Conservation (phyloP, 106 monocot species). For the Acorus gramineus region DNA sequence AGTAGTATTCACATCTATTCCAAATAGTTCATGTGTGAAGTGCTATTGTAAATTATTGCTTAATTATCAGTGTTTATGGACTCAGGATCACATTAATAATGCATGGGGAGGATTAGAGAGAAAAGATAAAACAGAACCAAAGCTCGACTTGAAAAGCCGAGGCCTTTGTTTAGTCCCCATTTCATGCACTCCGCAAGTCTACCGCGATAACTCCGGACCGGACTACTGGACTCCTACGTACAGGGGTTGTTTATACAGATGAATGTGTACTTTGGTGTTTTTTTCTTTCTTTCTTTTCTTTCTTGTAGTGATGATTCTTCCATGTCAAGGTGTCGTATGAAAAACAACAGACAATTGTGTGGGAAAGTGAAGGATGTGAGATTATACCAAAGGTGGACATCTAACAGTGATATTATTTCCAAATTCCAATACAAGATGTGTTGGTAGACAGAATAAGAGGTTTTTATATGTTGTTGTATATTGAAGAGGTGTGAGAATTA, state of each 20-base stretch:
- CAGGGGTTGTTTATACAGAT: conserved; percentile 65
- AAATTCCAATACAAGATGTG: no score
- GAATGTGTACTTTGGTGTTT: not conserved
- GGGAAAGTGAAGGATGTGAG: no score
- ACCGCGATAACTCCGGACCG: conserved; percentile 47
- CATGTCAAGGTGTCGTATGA: no score
- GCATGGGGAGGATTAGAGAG: conserved; percentile 58
- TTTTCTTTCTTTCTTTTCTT: no score
- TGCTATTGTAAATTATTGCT: no score
- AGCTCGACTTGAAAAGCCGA: conserved; percentile 54
- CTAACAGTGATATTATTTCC: no score
- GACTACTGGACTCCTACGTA: conserved; percentile 78
- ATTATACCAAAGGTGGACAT: no score
- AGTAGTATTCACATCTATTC: not conserved
- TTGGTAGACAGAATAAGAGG: no score
- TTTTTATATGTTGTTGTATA: no score
- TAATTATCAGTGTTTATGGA: not conserved
- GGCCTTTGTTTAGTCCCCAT: conserved; percentile 84
- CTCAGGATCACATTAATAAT: conserved; percentile 43
- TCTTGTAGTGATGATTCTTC: no score
- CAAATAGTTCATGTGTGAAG: not conserved
- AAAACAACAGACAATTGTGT: no score
- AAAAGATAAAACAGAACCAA: conserved; percentile 45
- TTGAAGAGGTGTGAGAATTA: no score
- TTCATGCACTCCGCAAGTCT: conserved; percentile 58